Base-by-base conservation (phyloP, 176 grass and related monocot genomes). In the Thalia dealbata region DNA sequence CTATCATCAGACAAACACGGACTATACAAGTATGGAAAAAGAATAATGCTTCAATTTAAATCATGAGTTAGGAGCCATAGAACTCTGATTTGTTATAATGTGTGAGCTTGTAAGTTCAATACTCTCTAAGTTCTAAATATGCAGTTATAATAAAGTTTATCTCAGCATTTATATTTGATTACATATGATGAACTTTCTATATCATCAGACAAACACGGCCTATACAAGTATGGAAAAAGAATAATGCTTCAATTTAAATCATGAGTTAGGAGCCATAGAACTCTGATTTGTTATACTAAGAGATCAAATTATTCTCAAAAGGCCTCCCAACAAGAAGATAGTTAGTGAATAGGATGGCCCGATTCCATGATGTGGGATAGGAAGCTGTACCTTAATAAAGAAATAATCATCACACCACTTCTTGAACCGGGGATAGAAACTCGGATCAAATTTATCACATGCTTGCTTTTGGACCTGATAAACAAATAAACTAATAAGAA, bases 341-440 rank as follows among this genome's bases (percentile, higher is more conserved):
- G 28, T 10, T 19, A 41, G 26, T 24, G 14, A 66, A 28, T 16
- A 66, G 27, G 14, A 64, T 28, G 15, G 14, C 11, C 3, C 7
- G 14, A 3, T 15, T 54, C 3, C 7, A 3, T 32, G 41, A 55
- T 27, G 3, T 15, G 26, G 43, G 35, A 72, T 10, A 28, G 54
- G 24, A 81, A 0, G 72, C 3, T 51, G 48, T 87, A 99, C 95
- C 95, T 99, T 99, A 42, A 99, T 89, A 75, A 82, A 86, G 81
- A 99, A 99, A 86, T 99, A 99, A 83, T 99, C 95, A 83, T 99
- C 95, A 25, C 95, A 99, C 95, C 95, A 99, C 71, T 99, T 99
- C 74, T 99, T 99, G 83, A 99, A 99, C 79, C 78, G 88, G 51
- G 95, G 95, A 72, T 99, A 88, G 75, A 99, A 99, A 83, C 83